Conservation (phyloP, 805 yeast species). For the Debaryomyces prosopidis region DNA sequence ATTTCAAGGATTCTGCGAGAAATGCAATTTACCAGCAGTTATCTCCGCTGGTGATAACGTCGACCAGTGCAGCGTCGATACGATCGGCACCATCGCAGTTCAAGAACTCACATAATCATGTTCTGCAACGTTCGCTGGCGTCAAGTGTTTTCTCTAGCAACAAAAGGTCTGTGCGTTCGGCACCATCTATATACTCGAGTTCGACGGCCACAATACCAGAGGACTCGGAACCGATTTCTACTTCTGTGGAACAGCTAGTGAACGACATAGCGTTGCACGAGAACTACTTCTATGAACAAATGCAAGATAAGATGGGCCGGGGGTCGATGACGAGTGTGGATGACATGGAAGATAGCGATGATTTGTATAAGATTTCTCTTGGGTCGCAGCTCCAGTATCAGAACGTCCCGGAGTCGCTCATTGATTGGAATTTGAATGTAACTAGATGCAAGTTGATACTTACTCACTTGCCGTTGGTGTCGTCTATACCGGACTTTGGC, state of each 20-base stretch:
- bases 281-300: conserved; percentile 21
- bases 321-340: conserved; percentile 9
- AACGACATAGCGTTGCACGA: conserved; percentile 43
- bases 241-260: conserved; percentile 44
- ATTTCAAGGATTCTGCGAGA: conserved; percentile 43
- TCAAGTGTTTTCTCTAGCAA: conserved; percentile 37
- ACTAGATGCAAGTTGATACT: conserved; percentile 48
- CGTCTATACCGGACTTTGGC: conserved; percentile 35
- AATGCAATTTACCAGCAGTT: conserved; percentile 45
- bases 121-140: conserved; percentile 35
- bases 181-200: conserved; percentile 42
- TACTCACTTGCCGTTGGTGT: conserved; percentile 37
- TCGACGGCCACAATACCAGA: conserved; percentile 48
- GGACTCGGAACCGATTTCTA: conserved; percentile 42
- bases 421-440: conserved; percentile 55
- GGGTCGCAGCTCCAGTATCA: conserved; percentile 43
- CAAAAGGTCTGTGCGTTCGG: conserved; percentile 41
- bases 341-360: conserved; percentile 21
- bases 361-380: conserved; percentile 35
- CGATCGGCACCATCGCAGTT: conserved; percentile 39
- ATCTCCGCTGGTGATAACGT: conserved; percentile 26
- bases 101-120: conserved; percentile 11
- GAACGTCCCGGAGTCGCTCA: conserved; percentile 38
- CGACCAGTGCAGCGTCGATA: conserved; percentile 30
- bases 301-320: conserved; percentile 5